Conservation (phyloP, 129 eudicot species). For the Logfia minima region DNA sequence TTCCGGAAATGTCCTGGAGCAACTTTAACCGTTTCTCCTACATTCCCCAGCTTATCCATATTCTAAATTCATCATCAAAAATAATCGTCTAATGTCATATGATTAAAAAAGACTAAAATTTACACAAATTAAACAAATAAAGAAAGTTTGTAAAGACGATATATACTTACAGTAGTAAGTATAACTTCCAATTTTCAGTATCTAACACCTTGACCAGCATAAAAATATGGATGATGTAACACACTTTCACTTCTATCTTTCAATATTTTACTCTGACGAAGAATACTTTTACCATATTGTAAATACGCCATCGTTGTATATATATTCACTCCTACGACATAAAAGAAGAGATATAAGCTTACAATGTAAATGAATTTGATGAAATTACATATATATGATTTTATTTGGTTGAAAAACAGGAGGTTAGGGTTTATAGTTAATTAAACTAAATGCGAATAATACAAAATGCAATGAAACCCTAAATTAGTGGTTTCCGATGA, state of each 20-base stretch:
- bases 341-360: neutral
- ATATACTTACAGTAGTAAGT: constrained; percentile 67
- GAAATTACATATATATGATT: neutral
- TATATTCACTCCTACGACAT: constrained; percentile 15
- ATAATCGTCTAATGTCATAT: neutral
- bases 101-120: neutral
- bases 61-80: constrained; percentile 32
- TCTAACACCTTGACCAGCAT: constrained; percentile 68
- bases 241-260: constrained; percentile 30
- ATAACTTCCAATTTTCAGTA: constrained; percentile 83
- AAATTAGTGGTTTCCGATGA: too few species aligned
- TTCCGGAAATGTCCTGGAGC: constrained; percentile 95
- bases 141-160: neutral
- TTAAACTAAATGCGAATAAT: too few species aligned
- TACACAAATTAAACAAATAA: neutral
- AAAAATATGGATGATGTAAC: constrained; percentile 62
- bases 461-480: too few species aligned
- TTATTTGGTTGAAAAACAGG: too few species aligned
- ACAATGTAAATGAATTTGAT: neutral
- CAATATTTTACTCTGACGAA: constrained; percentile 43
- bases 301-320: constrained; percentile 49
- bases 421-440: too few species aligned
- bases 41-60: constrained; percentile 81
- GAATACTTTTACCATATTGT: constrained; percentile 44
- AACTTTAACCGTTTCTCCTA: constrained; percentile 87